A percentile compares a stretch with the other conserved stretches of the same genome.
Conservation (phyloP, 2,329 filamentous ascomycete species). For the Ophiosphaerella korrae region DNA sequence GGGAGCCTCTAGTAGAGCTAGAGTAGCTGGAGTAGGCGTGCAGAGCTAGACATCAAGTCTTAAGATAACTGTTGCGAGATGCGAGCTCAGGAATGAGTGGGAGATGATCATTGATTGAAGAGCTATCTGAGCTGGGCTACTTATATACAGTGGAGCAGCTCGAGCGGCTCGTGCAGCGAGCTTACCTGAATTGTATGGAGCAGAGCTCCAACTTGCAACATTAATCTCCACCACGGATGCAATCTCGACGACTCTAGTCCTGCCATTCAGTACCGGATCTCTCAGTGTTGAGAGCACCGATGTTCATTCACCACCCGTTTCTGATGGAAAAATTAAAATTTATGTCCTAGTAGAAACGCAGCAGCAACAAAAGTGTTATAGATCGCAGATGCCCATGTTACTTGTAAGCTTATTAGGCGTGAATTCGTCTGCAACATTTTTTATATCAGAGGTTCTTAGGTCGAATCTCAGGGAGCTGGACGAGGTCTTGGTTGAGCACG, state of each 20-base stretch:
- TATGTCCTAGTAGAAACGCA: slow-evolving; percentile 18
- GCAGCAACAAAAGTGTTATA: slow-evolving; percentile 16
- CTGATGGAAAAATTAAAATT: slow-evolving; percentile 11
- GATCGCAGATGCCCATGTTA: slow-evolving; percentile 21
- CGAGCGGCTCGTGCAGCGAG: no score
- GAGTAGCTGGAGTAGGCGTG: no score
- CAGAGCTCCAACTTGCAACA: no score
- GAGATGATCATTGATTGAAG: no score
- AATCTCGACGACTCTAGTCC: slow-evolving; percentile 17
- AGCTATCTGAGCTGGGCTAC: no score
- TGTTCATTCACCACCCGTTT: slow-evolving; percentile 15
- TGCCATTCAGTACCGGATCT: neutral
- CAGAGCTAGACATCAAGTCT: no score
- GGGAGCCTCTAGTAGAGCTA: no score
- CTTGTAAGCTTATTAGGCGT: slow-evolving; percentile 12
- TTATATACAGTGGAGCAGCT: no score
- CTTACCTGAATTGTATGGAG: no score
- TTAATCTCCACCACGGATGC: slow-evolving; percentile 12
- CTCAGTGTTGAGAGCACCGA: slow-evolving; percentile 17
- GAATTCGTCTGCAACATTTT: slow-evolving; percentile 1
- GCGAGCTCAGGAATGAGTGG: no score
- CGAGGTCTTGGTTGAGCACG: slow-evolving; percentile 19
- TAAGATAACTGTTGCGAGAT: no score
- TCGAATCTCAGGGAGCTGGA: slow-evolving; percentile 8
- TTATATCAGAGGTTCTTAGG: slow-evolving; percentile 17